These are phyloP conservation scores for Gautieria morchelliformis DNA, from an alignment of 768 basidiomycete species.

Conservation along the genomic window DNA sequence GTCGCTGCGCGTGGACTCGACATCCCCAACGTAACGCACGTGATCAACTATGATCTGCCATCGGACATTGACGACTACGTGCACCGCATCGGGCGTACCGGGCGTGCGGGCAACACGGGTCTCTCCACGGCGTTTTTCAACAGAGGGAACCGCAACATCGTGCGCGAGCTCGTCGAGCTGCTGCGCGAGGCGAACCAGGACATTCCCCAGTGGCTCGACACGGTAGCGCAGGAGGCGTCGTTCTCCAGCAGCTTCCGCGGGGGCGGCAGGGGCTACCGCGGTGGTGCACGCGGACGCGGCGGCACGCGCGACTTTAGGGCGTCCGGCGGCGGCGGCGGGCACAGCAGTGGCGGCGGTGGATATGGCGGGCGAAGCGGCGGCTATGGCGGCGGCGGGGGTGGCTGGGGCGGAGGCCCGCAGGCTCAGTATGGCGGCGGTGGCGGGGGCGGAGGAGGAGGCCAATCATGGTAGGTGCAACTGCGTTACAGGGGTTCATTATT, in stretches of 20 bases:
- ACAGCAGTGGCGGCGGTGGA: slow-evolving; percentile 26
- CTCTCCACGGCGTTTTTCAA: slow-evolving; percentile 94
- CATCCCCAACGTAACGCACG: slow-evolving; percentile 98
- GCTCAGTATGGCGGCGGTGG: slow-evolving; percentile 19
- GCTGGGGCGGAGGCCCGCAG: slow-evolving; percentile 2
- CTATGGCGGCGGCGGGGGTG: slow-evolving; percentile 22
- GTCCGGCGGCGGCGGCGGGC: slow-evolving; percentile 22
- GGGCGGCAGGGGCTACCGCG: slow-evolving; percentile 41
- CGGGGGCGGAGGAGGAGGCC: slow-evolving; percentile 7
- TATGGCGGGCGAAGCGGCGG: slow-evolving; percentile 21
- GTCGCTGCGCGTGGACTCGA: slow-evolving; percentile 98
- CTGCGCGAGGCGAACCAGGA: slow-evolving; percentile 95
- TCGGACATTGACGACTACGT: slow-evolving; percentile 99
- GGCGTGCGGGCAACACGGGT: slow-evolving; percentile 98
- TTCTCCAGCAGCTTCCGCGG: slow-evolving; percentile 46
- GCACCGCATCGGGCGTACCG: slow-evolving; percentile 95
- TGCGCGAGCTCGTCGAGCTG: slow-evolving; percentile 84
- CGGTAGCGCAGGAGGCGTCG: slow-evolving; percentile 71
- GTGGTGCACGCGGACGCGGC: slow-evolving; percentile 45
- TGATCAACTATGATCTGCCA: slow-evolving; percentile 96
- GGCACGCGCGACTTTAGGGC: slow-evolving; percentile 33
- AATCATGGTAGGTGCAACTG: slow-evolving; percentile 1
- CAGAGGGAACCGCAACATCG: slow-evolving; percentile 86
- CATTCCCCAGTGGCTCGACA: slow-evolving; percentile 84
- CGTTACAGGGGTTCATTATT: not conserved